Evolutionary conservation across 768 basidiomycete species (phyloP), one percentile per base, ranked within the genome.

Genomic region (Strobilomyces confusus): DNA sequence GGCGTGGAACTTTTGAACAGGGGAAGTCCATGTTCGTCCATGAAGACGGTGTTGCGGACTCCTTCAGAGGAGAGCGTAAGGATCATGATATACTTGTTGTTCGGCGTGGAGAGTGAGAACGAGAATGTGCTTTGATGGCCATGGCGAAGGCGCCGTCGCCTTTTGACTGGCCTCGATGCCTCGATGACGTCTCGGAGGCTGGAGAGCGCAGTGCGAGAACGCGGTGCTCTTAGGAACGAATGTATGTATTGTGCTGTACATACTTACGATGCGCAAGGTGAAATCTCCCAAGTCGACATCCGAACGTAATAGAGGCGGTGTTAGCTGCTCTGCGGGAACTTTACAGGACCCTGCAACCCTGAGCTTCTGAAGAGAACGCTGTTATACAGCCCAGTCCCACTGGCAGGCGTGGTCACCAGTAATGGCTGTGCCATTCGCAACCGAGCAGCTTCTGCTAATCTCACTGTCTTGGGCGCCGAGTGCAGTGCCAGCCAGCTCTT

Each of bases 31-130:
- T 38, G 37, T 49, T 64, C 64, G 47, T 71, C 62, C 41, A 56
- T 70, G 48, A 68, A 63, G 52, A 60, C 54, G 8, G 70, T 62
- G 47, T 66, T 56, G 34, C 61, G 60, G 32, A 69, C 59, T 2
- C n/a, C 26, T 46, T 70, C 59, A 15, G 63, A 62, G 22, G 62
- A 58, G 32, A 70, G 57, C 0, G 58, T 57, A 32, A 70, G 57
- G 48, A 57, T 59, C 59, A 69, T 69, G 45, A 30, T 49, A 44
- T 36, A n/a, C 9, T 36, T 20, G 9, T 33, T 22, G 29, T 29
- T 29, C 29, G 9, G 29, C 7, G 45, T 25, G 15, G 34, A 14
- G 32, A 29, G 22, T 33, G 46, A 30, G 30, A 20, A n/a, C 14
- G 2, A 32, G 19, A 23, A 26, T 9, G 6, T 4, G 17, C 3